Evolutionary conservation across 805 yeast genomes (phyloP), one percentile per base, ranked within the genome.

Genomic region (Monosporozyma siamensis): DNA sequence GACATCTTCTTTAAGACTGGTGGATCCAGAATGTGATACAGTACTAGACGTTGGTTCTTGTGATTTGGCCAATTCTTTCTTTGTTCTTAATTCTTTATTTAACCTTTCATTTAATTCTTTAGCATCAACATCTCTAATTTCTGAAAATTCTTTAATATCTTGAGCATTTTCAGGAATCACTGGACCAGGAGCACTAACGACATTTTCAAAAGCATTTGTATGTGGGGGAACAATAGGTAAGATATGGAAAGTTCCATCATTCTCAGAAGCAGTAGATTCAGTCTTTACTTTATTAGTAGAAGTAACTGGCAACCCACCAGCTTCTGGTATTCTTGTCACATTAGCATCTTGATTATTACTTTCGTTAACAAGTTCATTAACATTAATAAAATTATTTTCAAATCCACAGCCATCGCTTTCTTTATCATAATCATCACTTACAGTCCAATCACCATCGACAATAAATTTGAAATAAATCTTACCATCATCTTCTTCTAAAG

Each of bases 151-250:
- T 45, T 74, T 68, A 53, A 85, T 75, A n/a, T 76, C 71, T 35
- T 71, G 72, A 15, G 85, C 72, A 55, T 82, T 73, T 34, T 66
- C 73, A 46, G 80, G 52, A 21, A 61, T 48, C 6, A 52, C 61
- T 9, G 83, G 71, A 38, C 95, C 95, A 23, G 92, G 87, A 55
- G 82, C 89, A 39, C 86, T n/a, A n/a, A n/a, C 83, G 29, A 68
- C 22, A 12, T 75, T 68, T 39, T 64, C 52, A 49, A 78, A 59
- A 49, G 78, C 58, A 27, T 65, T 52, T 48, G 78, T 60, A 49
- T 80, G 59, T 29, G 67, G 23, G 11, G 24, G 21, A 24, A 69
- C 54, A 0, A 68, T 56, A 10, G 77, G 77, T 59, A 70, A 40
- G 29, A 71, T 75, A 34, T 70, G 62, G 42, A 70, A 50, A 10